phyloP scores from a whole-genome alignment of 2,329 filamentous ascomycete species.

The Cytospora paraplurivora region DNA sequence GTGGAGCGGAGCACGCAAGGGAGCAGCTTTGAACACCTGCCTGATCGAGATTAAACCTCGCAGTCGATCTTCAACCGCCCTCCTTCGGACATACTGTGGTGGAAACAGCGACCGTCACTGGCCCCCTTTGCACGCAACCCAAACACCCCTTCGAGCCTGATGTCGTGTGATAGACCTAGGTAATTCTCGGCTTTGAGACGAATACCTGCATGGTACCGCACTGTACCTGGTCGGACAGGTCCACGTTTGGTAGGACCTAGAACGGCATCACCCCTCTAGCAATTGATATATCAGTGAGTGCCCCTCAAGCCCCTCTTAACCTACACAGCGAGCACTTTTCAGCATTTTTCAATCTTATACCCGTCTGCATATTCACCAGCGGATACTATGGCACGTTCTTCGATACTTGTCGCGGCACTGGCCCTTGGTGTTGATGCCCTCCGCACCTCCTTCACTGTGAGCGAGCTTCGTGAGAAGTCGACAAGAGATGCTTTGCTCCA shows the following conservation, averaged over 20 bases:
- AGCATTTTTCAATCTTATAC: neutral
- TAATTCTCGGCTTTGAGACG: neutral
- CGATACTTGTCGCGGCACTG: constrained; percentile 8
- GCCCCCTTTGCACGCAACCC: neutral
- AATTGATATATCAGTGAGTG: neutral
- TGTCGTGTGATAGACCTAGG: neutral
- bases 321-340: neutral
- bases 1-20: neutral
- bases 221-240: neutral
- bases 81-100: neutral
- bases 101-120: neutral
- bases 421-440: constrained; percentile 19
- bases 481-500: constrained; percentile 9
- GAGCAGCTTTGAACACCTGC: neutral
- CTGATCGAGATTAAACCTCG: neutral
- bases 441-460: constrained; percentile 23
- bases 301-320: neutral
- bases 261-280: neutral
- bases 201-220: neutral
- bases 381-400: constrained; percentile 16
- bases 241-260: neutral
- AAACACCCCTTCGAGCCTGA: neutral
- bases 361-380: neutral
- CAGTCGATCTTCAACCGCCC: neutral
- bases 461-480: constrained; percentile 13